Conservation (phyloP, 1,284 basidiomycete species). For the Abortiporus biennis region DNA sequence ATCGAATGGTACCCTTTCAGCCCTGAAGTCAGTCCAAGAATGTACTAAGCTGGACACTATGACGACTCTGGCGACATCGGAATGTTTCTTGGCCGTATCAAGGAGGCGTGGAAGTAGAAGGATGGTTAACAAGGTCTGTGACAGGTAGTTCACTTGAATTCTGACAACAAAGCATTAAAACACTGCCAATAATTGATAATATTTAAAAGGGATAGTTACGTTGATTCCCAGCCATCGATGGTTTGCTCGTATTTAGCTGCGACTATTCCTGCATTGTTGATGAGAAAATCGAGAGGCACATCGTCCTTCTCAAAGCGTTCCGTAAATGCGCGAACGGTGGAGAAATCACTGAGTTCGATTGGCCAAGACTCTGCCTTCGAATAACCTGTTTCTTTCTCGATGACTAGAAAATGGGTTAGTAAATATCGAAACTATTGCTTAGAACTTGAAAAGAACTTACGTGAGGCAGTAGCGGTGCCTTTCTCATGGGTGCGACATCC, state of each 20-base stretch:
- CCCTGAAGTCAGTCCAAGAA: slow-evolving; percentile 5
- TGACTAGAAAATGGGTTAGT: slow-evolving; percentile 16
- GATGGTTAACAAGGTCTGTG: slow-evolving; percentile 20
- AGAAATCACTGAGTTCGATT: slow-evolving; percentile 25
- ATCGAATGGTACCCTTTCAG: slow-evolving; percentile 18
- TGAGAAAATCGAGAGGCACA: slow-evolving; percentile 26
- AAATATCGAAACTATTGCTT: too few species aligned
- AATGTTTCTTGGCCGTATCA: slow-evolving; percentile 10
- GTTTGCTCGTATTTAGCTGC: slow-evolving; percentile 15
- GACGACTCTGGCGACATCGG: slow-evolving; percentile 18
- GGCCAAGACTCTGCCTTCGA: slow-evolving; percentile 19
- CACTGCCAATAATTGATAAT: not conserved
- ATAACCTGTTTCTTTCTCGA: slow-evolving; percentile 22
- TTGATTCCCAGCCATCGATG: slow-evolving; percentile 26
- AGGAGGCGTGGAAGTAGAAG: slow-evolving; percentile 24
- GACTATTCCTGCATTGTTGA: slow-evolving; percentile 26
- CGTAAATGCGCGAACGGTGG: slow-evolving; percentile 24
- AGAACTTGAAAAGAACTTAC: not conserved
- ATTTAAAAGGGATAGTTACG: slow-evolving; percentile 12
- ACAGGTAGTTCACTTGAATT: slow-evolving; percentile 27
- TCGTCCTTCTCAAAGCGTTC: slow-evolving; percentile 21
- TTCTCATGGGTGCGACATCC: slow-evolving; percentile 22
- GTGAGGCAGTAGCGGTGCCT: not conserved
- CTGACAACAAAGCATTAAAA: slow-evolving; percentile 9
- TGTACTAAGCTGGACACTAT: slow-evolving; percentile 24